phyloP scores from a whole-genome alignment of 805 yeast species.

The Yamadazyma philogaea region DNA sequence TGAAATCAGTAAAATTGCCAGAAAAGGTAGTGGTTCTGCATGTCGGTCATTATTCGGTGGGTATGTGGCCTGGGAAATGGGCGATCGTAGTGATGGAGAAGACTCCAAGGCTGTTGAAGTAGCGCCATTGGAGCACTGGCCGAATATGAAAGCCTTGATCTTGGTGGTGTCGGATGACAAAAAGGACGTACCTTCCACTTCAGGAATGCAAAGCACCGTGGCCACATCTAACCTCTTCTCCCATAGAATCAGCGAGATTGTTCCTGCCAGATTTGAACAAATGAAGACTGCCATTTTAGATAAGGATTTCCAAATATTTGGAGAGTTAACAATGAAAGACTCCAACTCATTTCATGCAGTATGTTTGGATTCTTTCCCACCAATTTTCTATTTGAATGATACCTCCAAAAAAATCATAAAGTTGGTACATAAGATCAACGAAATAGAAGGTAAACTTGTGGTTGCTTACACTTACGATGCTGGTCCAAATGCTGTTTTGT shows the following conservation, averaged over 20 bases:
- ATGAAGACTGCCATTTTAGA: conserved; percentile 75
- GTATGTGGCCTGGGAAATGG: conserved; percentile 99
- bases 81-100: conserved; percentile 65
- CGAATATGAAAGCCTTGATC: conserved; percentile 86
- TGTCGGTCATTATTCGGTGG: conserved; percentile 98
- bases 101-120: conserved; percentile 94
- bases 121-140: conserved; percentile 86
- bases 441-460: conserved; percentile 57
- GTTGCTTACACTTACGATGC: conserved; percentile 99
- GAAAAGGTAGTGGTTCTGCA: conserved; percentile 98
- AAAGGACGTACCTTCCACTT: conserved; percentile 91
- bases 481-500: conserved; percentile 97
- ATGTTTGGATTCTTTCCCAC: conserved; percentile 94
- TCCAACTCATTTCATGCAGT: conserved; percentile 97
- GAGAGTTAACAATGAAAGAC: conserved; percentile 90
- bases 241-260: conserved; percentile 74
- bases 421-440: conserved; percentile 75
- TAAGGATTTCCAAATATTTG: conserved; percentile 79
- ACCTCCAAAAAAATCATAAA: conserved; percentile 81
- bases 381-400: conserved; percentile 91
- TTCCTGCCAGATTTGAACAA: conserved; percentile 77
- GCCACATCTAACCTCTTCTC: conserved; percentile 81
- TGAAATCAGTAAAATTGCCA: conserved; percentile 87
- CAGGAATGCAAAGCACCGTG: conserved; percentile 96
- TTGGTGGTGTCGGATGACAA: conserved; percentile 90